Conservation (phyloP, 2,329 filamentous ascomycete species). For the Ambrosiella xylebori region DNA sequence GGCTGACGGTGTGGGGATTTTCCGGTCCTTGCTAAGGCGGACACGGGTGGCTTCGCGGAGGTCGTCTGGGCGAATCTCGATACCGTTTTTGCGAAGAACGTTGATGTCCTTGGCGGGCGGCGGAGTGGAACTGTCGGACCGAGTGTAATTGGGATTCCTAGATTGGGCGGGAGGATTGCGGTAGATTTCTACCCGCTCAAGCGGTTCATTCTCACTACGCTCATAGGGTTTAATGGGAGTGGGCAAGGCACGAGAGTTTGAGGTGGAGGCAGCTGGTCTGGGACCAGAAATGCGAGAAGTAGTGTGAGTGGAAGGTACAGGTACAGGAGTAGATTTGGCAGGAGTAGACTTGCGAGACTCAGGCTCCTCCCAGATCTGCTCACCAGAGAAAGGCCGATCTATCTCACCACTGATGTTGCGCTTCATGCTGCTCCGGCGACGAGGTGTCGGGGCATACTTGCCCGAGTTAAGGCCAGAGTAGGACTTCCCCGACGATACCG, state of each 20-base stretch:
- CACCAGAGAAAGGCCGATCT: constrained; percentile 49
- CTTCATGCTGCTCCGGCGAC: constrained; percentile 47
- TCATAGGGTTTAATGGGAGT: constrained; percentile 25
- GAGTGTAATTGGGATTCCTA: constrained; percentile 53
- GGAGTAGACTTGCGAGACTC: constrained; percentile 24
- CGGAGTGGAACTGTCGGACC: constrained; percentile 5
- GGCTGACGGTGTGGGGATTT: constrained; percentile 71
- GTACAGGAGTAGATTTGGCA: constrained; percentile 4
- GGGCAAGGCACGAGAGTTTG: constrained; percentile 20
- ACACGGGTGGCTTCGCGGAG: constrained; percentile 84
- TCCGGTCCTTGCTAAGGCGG: constrained; percentile 60
- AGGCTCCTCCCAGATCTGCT: constrained; percentile 82
- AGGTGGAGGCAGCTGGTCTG: not conserved
- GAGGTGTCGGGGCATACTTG: constrained; percentile 19
- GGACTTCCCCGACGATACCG: constrained; percentile 7
- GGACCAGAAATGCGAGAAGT: constrained; percentile 1
- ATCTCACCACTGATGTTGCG: constrained; percentile 55
- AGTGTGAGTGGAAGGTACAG: constrained; percentile 15
- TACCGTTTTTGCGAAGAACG: constrained; percentile 44
- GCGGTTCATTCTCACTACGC: constrained; percentile 22
- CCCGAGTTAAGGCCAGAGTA: constrained; percentile 17
- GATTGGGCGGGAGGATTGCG: constrained; percentile 72
- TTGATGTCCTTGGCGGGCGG: not conserved
- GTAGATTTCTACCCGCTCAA: constrained; percentile 55
- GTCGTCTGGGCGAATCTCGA: constrained; percentile 73